Conservation (phyloP, 148 eudicot genomes). For the Amaranthus hypochondriacus region DNA sequence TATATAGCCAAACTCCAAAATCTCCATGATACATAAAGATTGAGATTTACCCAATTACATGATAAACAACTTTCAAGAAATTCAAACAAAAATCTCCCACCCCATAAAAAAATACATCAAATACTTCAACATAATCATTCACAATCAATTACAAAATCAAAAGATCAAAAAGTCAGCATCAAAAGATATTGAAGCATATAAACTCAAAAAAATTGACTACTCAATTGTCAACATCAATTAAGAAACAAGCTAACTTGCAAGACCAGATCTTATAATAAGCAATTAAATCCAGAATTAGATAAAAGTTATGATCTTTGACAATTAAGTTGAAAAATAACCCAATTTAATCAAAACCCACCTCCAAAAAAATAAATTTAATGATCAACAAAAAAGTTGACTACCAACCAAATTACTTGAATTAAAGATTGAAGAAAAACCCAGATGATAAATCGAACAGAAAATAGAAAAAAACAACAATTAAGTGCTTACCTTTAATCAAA, state of each 20-base stretch:
- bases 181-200: not conserved
- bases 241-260: not conserved
- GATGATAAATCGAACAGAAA: not conserved
- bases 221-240: conserved; percentile 1
- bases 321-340: not conserved
- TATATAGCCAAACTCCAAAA: conserved; percentile 7
- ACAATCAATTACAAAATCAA: not conserved
- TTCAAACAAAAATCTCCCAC: not conserved
- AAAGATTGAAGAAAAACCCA: conserved; percentile 1
- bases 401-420: not conserved
- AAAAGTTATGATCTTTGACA: not conserved
- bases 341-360: not conserved
- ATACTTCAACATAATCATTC: conserved; percentile 2
- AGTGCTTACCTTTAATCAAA: conserved; percentile 9
- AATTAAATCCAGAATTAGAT: not conserved
- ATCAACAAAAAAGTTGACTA: not conserved
- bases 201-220: not conserved
- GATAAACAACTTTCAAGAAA: not conserved
- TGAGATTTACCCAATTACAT: not conserved
- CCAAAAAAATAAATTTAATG: not conserved
- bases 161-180: not conserved
- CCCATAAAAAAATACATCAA: not conserved
- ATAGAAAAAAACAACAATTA: not conserved
- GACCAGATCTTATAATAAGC: conserved; percentile 1
- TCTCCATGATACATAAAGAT: not conserved